Evolutionary conservation across 495 filamentous ascomycete genomes (phyloP), one percentile per base, ranked within the genome.

Genomic region (Xylaria palmicola): DNA sequence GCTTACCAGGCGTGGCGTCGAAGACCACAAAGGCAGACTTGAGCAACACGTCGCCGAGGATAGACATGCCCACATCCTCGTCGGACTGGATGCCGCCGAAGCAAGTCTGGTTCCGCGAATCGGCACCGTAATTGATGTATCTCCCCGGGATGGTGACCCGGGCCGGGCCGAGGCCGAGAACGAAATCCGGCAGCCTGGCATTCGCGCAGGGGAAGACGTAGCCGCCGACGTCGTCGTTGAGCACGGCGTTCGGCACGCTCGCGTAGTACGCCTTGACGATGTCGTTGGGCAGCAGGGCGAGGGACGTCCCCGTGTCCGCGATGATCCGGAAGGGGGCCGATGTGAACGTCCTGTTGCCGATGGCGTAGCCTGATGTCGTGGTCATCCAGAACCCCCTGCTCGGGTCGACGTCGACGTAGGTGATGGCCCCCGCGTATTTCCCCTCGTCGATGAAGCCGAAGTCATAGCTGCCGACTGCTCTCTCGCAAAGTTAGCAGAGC

Each of bases 21-120:
- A 90, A 90, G 22, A 92, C 84, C n/a, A 86, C 88, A 64, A 88
- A 90, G 65, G 88, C 85, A 63, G 82, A 83, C 79, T 91, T 90
- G 57, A 92, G 81, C 75, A 89, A 90, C 54, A 91, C 81, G 64
- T 91, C 89, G 58, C 89, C 88, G 44, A 88, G 83, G 72, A 92
- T 90, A 55, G 80, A 82, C 66, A 89, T 83, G 17, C 77, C 81
- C 36, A 89, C 78, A 51, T 82, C 82, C 39, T 75, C 75, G 70
- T 87, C 83, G 50, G 73, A 74, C 74, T 89, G 86, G 55, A 89
- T 81, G 48, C 83, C 83, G 54, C 86, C 86, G 65, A 78, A 85
- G 75, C 86, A 89, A 58, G 68, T 77, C 4, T 20, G 19, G 22
- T 27, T 30, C 2, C 44, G 43, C 39, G 48, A 51, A 36, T 62